A percentile compares a stretch with the other conserved stretches of the same genome.
Conservation (phyloP, 108 stramenopile species). For the Licmophora abbreviata region DNA sequence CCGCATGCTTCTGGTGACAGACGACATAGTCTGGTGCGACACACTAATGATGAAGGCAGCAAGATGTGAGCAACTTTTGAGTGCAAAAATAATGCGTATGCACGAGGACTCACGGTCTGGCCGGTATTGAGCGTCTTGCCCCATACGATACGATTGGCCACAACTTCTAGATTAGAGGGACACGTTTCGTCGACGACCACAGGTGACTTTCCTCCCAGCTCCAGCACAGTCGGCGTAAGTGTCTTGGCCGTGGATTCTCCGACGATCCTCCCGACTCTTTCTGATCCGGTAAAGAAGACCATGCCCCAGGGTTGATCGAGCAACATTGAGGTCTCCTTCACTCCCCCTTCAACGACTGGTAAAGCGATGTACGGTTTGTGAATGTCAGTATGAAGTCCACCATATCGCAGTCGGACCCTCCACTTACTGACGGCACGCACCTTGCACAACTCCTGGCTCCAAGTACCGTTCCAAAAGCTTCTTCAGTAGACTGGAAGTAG, state of each 20-base stretch:
- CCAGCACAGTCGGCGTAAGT: constrained; percentile 79
- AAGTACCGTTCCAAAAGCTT: constrained; percentile 48
- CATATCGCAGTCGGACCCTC: no score
- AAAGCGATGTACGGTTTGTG: neutral
- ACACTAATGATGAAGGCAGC: constrained; percentile 26
- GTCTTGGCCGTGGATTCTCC: constrained; percentile 69
- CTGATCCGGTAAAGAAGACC: constrained; percentile 87
- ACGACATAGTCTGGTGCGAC: constrained; percentile 75
- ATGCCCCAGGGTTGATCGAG: constrained; percentile 56
- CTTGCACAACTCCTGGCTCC: constrained; percentile 33
- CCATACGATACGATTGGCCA: constrained; percentile 53
- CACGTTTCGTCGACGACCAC: constrained; percentile 49
- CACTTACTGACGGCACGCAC: no score
- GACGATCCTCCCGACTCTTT: constrained; percentile 57
- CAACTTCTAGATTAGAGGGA: constrained; percentile 34
- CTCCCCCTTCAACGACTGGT: constrained; percentile 65
- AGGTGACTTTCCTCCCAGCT: constrained; percentile 92
- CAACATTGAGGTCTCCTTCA: constrained; percentile 44
- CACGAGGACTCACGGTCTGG: constrained; percentile 33
- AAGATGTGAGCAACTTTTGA: neutral
- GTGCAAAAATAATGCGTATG: neutral
- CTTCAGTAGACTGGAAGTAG: constrained; percentile 29
- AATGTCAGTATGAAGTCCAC: no score
- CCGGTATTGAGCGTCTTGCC: constrained; percentile 77
- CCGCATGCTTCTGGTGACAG: constrained; percentile 16